A percentile compares a stretch with the other conserved stretches of the same genome.
These are phyloP conservation scores for Anaeromyces robustus DNA, from an alignment of 192 early-diverging fungal genomes.

Conservation along the genomic window DNA sequence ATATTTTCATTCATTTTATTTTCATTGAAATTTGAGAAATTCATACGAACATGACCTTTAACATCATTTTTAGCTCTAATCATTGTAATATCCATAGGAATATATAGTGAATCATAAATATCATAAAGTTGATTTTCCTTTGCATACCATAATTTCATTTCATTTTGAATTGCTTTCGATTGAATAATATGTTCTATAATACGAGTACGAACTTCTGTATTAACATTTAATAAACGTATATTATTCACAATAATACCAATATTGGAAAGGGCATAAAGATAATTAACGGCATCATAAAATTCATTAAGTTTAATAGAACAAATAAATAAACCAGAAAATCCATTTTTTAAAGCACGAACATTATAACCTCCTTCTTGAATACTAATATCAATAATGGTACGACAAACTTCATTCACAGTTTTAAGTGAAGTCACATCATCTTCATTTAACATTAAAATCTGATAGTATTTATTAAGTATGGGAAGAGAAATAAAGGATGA, in stretches of 20 bases:
- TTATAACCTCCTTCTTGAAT: neutral
- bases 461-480: neutral
- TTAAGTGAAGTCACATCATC: neutral
- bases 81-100: neutral
- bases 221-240: neutral
- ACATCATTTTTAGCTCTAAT: neutral
- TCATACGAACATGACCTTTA: neutral
- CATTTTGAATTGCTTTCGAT: neutral
- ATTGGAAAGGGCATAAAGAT: neutral
- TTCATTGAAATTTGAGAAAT: neutral
- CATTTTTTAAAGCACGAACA: neutral
- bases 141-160: neutral
- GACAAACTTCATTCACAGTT: neutral
- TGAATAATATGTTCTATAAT: neutral
- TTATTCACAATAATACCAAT: neutral
- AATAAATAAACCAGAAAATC: neutral
- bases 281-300: neutral
- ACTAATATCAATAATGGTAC: neutral
- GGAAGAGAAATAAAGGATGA: neutral
- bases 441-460: neutral
- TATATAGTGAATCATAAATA: neutral
- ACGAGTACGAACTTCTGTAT: neutral
- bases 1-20: neutral
- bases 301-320: neutral
- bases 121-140: neutral